Conservation (phyloP, 257 asterid species). For the Paulownia fortunei region DNA sequence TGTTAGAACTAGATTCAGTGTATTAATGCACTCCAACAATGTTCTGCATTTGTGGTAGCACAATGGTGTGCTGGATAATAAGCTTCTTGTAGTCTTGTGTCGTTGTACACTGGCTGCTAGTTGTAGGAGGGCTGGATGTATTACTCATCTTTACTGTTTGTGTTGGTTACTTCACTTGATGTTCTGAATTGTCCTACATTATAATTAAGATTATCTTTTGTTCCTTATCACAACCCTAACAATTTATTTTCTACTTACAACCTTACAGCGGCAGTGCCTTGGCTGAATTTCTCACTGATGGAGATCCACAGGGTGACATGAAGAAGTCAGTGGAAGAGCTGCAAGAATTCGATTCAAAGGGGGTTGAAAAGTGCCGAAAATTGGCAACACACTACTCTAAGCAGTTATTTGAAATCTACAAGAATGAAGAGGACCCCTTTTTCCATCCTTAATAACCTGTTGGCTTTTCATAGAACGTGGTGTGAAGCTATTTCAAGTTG, state of each 20-base stretch:
- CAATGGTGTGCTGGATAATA: too few species aligned
- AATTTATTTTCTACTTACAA: neutral
- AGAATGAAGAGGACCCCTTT: constrained; percentile 57
- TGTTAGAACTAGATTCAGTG: neutral
- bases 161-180: neutral
- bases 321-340: constrained; percentile 58
- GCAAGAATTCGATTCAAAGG: constrained; percentile 39
- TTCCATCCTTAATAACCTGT: constrained; percentile 41
- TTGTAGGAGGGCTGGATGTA: too few species aligned
- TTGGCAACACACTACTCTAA: constrained; percentile 57
- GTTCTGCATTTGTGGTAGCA: neutral
- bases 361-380: constrained; percentile 48
- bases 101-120: too few species aligned
- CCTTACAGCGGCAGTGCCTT: constrained; percentile 61
- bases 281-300: constrained; percentile 65
- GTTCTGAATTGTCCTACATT: neutral
- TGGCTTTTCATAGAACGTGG: neutral
- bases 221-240: neutral
- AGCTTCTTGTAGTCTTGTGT: too few species aligned
- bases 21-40: neutral
- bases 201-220: neutral
- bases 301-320: constrained; percentile 52
- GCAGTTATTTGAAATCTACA: constrained; percentile 65
- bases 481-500: neutral
- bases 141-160: neutral